Percentiles rank a stretch among this genome's conserved stretches.
Conservation (phyloP, 208 protist species). For the Phytomonas francai region DNA sequence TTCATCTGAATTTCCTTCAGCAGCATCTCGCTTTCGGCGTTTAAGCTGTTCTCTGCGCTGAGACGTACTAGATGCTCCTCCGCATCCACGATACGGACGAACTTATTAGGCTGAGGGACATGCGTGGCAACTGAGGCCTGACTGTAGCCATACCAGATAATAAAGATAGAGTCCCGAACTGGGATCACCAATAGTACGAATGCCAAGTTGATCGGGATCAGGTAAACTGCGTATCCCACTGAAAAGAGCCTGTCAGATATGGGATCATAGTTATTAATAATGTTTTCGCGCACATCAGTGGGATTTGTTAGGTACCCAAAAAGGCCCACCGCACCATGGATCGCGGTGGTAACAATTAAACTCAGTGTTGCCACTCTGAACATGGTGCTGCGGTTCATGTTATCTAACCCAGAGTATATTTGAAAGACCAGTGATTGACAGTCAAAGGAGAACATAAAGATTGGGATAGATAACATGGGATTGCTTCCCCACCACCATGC, state of each 20-base stretch:
- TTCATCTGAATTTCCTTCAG: conserved; percentile 17
- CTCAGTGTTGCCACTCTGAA: conserved; percentile 39
- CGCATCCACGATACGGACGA: conserved; percentile 20
- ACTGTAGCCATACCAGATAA: conserved; percentile 71
- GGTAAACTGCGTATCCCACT: conserved; percentile 51
- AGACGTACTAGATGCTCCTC: conserved; percentile 26
- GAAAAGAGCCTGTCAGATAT: conserved; percentile 46
- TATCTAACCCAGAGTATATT: conserved; percentile 48
- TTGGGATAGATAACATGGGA: conserved; percentile 44
- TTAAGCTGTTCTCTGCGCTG: conserved; percentile 7
- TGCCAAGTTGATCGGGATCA: conserved; percentile 48
- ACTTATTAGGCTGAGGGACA: conserved; percentile 43
- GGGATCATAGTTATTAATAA: conserved; percentile 76
- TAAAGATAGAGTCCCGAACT: conserved; percentile 71
- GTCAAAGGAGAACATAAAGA: conserved; percentile 84
- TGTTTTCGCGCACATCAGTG: conserved; percentile 47
- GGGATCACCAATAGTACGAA: conserved; percentile 67
- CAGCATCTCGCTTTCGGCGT: conserved; percentile 13
- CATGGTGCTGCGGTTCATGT: conserved; percentile 63
- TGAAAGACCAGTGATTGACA: conserved; percentile 78
- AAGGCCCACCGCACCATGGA: conserved; percentile 59
- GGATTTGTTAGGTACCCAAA: conserved; percentile 69
- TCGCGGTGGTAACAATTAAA: conserved; percentile 31
- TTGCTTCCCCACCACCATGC: conserved; percentile 38
- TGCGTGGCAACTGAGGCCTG: conserved; percentile 49